phyloP scores from a whole-genome alignment of 805 yeast species.

The Scheffersomyces coipomensis region DNA sequence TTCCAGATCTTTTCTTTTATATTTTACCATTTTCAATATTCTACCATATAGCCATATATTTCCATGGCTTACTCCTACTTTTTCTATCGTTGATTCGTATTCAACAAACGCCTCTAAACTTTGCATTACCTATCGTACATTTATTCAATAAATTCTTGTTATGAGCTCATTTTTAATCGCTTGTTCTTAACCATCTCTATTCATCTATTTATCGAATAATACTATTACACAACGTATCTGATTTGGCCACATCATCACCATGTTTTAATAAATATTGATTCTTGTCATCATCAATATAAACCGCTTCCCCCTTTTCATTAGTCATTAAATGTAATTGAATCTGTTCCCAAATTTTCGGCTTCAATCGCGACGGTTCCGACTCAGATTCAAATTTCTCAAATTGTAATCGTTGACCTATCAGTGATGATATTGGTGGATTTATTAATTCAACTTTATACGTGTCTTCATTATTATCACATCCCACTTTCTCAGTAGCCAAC shows the following conservation, averaged over 20 bases:
- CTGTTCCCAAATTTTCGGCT: slow-evolving; percentile 32
- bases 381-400: slow-evolving; percentile 21
- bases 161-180: too few species aligned
- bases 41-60: too few species aligned
- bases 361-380: slow-evolving; percentile 20
- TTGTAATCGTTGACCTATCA: slow-evolving; percentile 37
- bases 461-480: too few species aligned
- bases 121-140: too few species aligned
- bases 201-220: slow-evolving; percentile 7
- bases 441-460: slow-evolving; percentile 43
- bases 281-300: slow-evolving; percentile 18
- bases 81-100: too few species aligned
- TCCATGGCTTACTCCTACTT: too few species aligned
- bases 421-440: slow-evolving; percentile 37
- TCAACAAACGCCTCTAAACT: too few species aligned
- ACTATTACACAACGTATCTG: slow-evolving; percentile 5
- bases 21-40: too few species aligned
- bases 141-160: too few species aligned
- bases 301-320: slow-evolving; percentile 26
- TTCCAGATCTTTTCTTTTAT: too few species aligned
- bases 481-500: slow-evolving; percentile 50
- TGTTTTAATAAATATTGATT: slow-evolving; percentile 14
- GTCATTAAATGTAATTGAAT: slow-evolving; percentile 28
- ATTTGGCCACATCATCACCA: slow-evolving; percentile 3
- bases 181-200: too few species aligned